Evolutionary conservation across 352 stramenopile genomes (phyloP).

Genomic region (Pythium aquatile): DNA sequence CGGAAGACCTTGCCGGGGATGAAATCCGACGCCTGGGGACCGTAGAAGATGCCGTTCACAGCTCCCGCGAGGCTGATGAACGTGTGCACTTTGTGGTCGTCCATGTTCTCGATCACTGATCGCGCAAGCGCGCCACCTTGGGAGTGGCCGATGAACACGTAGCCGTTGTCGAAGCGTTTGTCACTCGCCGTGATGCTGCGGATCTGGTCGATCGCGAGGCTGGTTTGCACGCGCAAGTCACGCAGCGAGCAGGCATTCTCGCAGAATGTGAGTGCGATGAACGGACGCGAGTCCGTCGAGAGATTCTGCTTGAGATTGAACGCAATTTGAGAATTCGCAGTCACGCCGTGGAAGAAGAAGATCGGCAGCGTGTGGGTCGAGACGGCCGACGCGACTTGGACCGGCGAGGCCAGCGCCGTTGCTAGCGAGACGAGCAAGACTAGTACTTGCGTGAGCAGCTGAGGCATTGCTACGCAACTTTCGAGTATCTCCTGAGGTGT

Average conservation of each 20-base stretch:
- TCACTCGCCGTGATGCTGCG: constrained; percentile 30
- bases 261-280: constrained; percentile 39
- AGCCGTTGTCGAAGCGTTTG: constrained; percentile 36
- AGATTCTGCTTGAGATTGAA: constrained; percentile 34
- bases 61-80: constrained; percentile 41
- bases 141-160: constrained; percentile 46
- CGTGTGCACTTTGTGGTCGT: constrained; percentile 39
- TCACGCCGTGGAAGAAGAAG: constrained; percentile 50
- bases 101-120: constrained; percentile 45
- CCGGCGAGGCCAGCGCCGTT: too few relatives aligned
- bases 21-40: constrained; percentile 28
- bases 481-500: too few relatives aligned
- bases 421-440: too few relatives aligned
- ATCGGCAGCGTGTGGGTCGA: constrained; percentile 25
- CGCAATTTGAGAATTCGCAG: constrained; percentile 28
- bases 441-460: too few relatives aligned
- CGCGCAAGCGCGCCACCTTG: constrained; percentile 36
- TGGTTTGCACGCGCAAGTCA: constrained; percentile 32
- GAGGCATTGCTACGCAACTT: too few relatives aligned
- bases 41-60: constrained; percentile 45
- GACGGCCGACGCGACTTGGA: too few relatives aligned
- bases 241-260: constrained; percentile 31
- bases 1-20: constrained; percentile 30
- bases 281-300: constrained; percentile 26
- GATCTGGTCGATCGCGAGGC: constrained; percentile 39